Percentiles rank a stretch among this genome's conserved stretches.
phyloP scores from a whole-genome alignment of 2,329 filamentous ascomycete genomes.

The Corinectria fuckeliana region DNA sequence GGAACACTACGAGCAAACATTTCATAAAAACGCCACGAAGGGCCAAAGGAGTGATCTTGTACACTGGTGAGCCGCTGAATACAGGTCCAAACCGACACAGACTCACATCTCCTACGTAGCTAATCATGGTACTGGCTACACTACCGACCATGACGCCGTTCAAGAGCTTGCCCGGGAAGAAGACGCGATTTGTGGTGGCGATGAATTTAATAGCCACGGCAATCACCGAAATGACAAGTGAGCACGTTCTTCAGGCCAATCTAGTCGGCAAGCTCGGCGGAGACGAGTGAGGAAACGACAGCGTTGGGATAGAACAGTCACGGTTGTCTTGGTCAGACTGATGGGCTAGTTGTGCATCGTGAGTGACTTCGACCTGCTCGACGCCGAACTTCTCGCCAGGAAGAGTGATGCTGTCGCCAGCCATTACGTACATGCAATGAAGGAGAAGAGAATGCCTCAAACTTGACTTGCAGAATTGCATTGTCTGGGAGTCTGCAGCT shows the following conservation, averaged over 20 bases:
- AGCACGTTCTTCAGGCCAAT: constrained; percentile 18
- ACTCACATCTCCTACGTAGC: constrained; percentile 22
- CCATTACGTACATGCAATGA: background rate
- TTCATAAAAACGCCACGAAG: constrained; percentile 24
- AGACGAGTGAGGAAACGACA: constrained; percentile 16
- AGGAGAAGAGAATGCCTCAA: background rate
- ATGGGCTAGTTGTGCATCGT: constrained; percentile 14
- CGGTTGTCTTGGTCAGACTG: constrained; percentile 22
- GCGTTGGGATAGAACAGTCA: background rate
- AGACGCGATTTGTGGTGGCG: constrained; percentile 13
- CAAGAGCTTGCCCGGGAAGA: constrained; percentile 19
- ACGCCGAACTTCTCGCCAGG: background rate
- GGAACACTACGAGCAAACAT: constrained; percentile 25
- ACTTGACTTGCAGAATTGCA: background rate
- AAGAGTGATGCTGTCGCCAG: background rate
- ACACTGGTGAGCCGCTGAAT: background rate
- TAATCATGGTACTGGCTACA: constrained; percentile 17
- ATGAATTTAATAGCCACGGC: constrained; percentile 19
- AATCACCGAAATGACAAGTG: background rate
- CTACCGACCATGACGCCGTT: constrained; percentile 21
- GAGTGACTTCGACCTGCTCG: constrained; percentile 14
- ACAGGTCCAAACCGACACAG: background rate
- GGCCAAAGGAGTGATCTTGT: constrained; percentile 14
- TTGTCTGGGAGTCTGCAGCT: background rate
- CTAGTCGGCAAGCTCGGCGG: constrained; percentile 21